Conservation (phyloP, 495 filamentous ascomycete genomes). For the Beverwykella pulmonaria region DNA sequence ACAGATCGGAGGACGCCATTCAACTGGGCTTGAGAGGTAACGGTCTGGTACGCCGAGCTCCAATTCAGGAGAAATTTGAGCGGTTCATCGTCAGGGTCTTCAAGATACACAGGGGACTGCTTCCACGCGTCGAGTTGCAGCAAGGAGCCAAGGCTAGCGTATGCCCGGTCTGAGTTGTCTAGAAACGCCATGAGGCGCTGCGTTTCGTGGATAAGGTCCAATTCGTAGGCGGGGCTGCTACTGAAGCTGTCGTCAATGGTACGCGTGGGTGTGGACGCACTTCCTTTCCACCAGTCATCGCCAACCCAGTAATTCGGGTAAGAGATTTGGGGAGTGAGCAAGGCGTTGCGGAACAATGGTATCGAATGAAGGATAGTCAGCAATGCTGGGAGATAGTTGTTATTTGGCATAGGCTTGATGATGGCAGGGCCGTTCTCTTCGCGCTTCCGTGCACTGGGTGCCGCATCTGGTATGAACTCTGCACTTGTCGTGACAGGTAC, state of each 20-base stretch:
- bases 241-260: conserved; percentile 55
- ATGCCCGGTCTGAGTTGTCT: conserved; percentile 75
- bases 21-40: not conserved
- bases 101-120: conserved; percentile 14
- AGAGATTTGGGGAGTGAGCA: conserved; percentile 59
- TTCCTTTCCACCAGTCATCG: conserved; percentile 85
- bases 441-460: conserved; percentile 63
- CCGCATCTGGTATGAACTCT: conserved; percentile 64
- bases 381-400: conserved; percentile 65
- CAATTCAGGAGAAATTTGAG: conserved; percentile 31
- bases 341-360: conserved; percentile 73
- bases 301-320: conserved; percentile 68
- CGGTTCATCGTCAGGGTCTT: conserved; percentile 16
- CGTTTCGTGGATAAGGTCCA: conserved; percentile 56
- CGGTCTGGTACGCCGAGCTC: conserved; percentile 15
- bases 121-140: conserved; percentile 45
- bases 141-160: conserved; percentile 64
- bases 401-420: conserved; percentile 64
- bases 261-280: conserved; percentile 60
- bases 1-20: conserved; percentile 24
- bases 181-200: conserved; percentile 89
- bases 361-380: conserved; percentile 83
- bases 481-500: conserved; percentile 49
- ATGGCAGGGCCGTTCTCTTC: conserved; percentile 66
- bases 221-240: conserved; percentile 50